Evolutionary conservation across 305 asterid genomes (phyloP).

Genomic region (Solanum hybrid): DNA sequence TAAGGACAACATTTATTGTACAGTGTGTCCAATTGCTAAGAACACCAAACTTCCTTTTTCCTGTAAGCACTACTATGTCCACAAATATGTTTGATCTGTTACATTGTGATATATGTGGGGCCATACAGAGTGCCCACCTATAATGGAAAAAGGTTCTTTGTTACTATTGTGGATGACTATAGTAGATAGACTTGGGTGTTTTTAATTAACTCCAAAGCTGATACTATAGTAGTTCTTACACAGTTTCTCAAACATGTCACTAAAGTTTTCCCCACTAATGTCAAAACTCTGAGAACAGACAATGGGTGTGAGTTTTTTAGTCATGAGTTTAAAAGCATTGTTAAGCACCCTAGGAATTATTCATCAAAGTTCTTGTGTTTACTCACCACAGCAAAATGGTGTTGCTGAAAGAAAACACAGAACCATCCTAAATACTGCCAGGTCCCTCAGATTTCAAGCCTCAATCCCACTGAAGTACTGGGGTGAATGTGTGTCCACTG

Average conservation of each 20-base stretch:
- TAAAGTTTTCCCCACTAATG: not conserved
- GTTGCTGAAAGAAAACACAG: not conserved
- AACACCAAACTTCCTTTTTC: not conserved
- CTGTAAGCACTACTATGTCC: not conserved
- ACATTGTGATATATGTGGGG: not conserved
- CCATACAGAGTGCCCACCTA: not conserved
- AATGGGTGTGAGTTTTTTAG: not conserved
- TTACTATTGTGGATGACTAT: not conserved
- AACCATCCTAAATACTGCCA: not conserved
- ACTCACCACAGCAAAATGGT: not conserved
- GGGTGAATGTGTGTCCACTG: too few relatives aligned
- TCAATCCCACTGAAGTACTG: too few relatives aligned
- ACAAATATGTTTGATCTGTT: not conserved
- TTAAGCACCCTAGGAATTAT: too few relatives aligned
- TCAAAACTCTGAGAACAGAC: not conserved
- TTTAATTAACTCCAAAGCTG: too few relatives aligned
- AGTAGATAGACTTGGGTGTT: not conserved
- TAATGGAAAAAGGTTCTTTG: not conserved
- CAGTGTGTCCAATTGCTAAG: not conserved
- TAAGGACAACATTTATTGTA: too few relatives aligned
- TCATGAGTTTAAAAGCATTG: too few relatives aligned
- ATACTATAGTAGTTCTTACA: not conserved
- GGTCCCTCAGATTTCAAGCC: too few relatives aligned
- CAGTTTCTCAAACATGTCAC: not conserved
- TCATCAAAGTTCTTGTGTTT: not conserved